A percentile compares a stretch with the other conserved stretches of the same genome.
Evolutionary conservation across 2,329 filamentous ascomycete species (phyloP).

Genomic region (Cercospora sojina): DNA sequence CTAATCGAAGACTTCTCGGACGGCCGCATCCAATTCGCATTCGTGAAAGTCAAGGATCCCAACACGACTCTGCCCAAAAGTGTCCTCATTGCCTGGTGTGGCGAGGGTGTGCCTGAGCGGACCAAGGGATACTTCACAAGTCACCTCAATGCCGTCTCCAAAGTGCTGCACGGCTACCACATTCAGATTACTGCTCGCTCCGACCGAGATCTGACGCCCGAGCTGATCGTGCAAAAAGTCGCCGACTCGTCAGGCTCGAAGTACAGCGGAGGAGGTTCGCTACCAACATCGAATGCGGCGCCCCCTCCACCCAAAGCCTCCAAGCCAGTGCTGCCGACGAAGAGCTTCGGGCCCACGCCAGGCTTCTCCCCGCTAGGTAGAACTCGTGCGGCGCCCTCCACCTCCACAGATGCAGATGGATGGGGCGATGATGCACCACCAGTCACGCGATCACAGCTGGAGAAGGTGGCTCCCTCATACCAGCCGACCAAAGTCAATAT

Average conservation of each 20-base stretch:
- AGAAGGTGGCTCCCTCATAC: slow-evolving; percentile 91
- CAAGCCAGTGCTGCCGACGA: slow-evolving; percentile 88
- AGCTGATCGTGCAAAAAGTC: slow-evolving; percentile 88
- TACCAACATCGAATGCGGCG: slow-evolving; percentile 51
- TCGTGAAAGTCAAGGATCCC: slow-evolving; percentile 92
- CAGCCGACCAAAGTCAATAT: slow-evolving; percentile 95
- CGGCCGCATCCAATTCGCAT: slow-evolving; percentile 94
- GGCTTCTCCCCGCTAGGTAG: slow-evolving; percentile 66
- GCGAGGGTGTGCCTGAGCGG: slow-evolving; percentile 94
- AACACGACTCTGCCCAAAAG: slow-evolving; percentile 88
- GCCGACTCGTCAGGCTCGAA: slow-evolving; percentile 92
- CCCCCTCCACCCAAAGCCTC: slow-evolving; percentile 71
- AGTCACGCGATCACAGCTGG: slow-evolving; percentile 78
- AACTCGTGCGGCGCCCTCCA: slow-evolving; percentile 56
- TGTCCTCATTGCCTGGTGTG: slow-evolving; percentile 94
- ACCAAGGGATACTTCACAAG: slow-evolving; percentile 99
- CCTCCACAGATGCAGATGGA: slow-evolving; percentile 72
- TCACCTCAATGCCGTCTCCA: slow-evolving; percentile 83
- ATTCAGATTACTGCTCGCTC: slow-evolving; percentile 95
- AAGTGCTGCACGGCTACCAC: slow-evolving; percentile 92
- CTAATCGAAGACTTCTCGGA: slow-evolving; percentile 96
- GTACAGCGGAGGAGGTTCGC: slow-evolving; percentile 69
- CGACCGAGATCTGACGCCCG: slow-evolving; percentile 81
- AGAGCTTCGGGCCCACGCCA: slow-evolving; percentile 51
- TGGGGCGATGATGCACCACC: slow-evolving; percentile 96